Conservation (phyloP, 2,329 filamentous ascomycete genomes). For the Exophiala sp. region DNA sequence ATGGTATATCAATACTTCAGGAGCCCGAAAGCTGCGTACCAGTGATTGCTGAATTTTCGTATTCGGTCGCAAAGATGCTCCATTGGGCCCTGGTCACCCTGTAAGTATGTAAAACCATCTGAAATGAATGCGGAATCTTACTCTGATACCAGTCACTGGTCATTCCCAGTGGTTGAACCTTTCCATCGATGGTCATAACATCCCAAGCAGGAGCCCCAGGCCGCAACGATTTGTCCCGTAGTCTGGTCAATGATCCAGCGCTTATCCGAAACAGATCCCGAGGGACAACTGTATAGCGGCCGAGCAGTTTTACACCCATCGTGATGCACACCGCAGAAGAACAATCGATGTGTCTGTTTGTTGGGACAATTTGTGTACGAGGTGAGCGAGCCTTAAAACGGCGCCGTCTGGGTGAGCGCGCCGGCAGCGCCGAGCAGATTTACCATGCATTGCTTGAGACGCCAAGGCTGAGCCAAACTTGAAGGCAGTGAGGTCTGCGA, state of each 20-base stretch:
- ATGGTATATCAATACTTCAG: neutral
- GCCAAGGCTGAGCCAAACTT: no score
- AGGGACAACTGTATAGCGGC: neutral
- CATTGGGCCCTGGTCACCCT: neutral
- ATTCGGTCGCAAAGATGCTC: neutral
- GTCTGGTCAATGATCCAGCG: neutral
- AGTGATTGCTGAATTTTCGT: neutral
- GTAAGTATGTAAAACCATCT: neutral
- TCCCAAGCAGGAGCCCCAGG: neutral
- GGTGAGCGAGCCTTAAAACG: no score
- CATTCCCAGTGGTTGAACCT: neutral
- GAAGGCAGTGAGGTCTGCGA: no score
- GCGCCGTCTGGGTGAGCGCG: no score
- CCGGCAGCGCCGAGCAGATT: neutral
- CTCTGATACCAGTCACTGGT: neutral
- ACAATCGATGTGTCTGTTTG: neutral
- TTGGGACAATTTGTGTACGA: neutral
- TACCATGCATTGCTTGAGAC: neutral
- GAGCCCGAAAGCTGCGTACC: neutral
- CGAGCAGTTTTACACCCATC: neutral
- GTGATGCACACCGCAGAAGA: neutral
- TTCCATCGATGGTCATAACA: neutral
- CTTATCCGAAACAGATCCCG: neutral
- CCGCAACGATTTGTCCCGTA: neutral
- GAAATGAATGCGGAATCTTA: neutral